Evolutionary conservation across 148 eudicot genomes (phyloP).

Genomic region (Rhododendron mucronatum): DNA sequence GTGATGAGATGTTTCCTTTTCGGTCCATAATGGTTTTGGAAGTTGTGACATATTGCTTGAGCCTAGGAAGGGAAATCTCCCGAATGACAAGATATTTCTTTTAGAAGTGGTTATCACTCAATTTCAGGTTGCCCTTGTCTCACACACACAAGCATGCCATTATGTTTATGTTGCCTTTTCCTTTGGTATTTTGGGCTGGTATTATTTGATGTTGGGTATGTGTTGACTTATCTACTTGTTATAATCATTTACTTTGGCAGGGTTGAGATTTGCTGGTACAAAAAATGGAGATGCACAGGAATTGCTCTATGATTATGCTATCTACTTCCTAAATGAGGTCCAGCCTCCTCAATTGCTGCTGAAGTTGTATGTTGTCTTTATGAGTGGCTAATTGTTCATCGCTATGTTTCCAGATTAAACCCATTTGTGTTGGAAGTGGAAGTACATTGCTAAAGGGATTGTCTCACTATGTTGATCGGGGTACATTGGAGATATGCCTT

Average conservation of each 20-base stretch:
- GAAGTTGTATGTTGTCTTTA: background rate
- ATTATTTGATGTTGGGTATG: background rate
- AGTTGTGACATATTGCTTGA: background rate
- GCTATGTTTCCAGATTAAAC: slow-evolving; percentile 68
- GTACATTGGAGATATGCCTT: slow-evolving; percentile 91
- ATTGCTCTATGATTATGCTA: slow-evolving; percentile 69
- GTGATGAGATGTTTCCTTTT: background rate
- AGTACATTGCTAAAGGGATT: slow-evolving; percentile 59
- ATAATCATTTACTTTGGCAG: slow-evolving; percentile 30
- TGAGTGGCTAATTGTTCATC: slow-evolving; percentile 1
- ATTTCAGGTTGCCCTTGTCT: background rate
- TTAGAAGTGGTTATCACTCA: background rate
- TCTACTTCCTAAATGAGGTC: slow-evolving; percentile 88
- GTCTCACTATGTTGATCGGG: slow-evolving; percentile 76
- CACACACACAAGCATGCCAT: background rate
- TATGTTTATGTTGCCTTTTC: background rate
- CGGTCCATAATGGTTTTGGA: background rate
- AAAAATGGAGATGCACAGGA: slow-evolving; percentile 78
- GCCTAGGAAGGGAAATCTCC: background rate
- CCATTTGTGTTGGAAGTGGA: slow-evolving; percentile 46
- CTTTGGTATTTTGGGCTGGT: background rate
- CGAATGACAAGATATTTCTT: background rate
- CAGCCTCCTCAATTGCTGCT: slow-evolving; percentile 17
- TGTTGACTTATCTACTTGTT: background rate
- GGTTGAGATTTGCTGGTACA: slow-evolving; percentile 92